These are phyloP conservation scores for Geotrichum australiense DNA, from an alignment of 1,139 yeast species.

Conservation along the genomic window DNA sequence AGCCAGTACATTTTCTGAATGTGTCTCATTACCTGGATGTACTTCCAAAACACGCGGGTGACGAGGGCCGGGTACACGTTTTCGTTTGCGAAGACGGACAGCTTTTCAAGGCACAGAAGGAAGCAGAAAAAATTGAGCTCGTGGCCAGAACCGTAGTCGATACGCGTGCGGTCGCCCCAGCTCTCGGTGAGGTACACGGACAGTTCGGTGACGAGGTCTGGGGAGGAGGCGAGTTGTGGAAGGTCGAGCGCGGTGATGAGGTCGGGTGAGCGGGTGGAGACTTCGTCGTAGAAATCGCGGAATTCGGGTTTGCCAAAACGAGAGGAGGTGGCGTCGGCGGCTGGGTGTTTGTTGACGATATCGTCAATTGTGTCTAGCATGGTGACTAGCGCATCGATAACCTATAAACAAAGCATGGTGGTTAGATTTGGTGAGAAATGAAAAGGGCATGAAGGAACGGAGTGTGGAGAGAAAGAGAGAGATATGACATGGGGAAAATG, in stretches of 20 bases:
- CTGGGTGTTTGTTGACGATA: slow-evolving; percentile 55
- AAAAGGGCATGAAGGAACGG: too few relatives aligned
- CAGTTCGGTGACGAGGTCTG: slow-evolving; percentile 35
- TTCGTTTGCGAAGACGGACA: slow-evolving; percentile 33
- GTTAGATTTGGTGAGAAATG: too few relatives aligned
- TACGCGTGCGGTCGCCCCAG: slow-evolving; percentile 80
- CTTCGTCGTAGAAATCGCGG: slow-evolving; percentile 72
- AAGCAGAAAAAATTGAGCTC: slow-evolving; percentile 80
- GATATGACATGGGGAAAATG: too few relatives aligned
- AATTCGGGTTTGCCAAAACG: slow-evolving; percentile 92
- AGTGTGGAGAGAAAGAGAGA: too few relatives aligned
- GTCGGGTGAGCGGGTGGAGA: slow-evolving; percentile 29
- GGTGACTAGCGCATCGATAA: slow-evolving; percentile 34
- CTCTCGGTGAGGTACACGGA: slow-evolving; percentile 54
- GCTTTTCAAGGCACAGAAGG: slow-evolving; percentile 47
- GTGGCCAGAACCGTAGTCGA: slow-evolving; percentile 97
- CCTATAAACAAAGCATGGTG: neutral
- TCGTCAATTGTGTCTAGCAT: slow-evolving; percentile 43
- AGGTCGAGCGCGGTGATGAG: slow-evolving; percentile 23
- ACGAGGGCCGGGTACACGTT: slow-evolving; percentile 40
- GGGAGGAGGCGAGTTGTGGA: slow-evolving; percentile 23
- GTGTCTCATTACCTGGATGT: slow-evolving; percentile 41
- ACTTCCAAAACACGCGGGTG: slow-evolving; percentile 54
- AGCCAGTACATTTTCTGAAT: slow-evolving; percentile 62
- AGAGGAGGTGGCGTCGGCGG: slow-evolving; percentile 60